Evolutionary conservation across 139 green algal genomes (phyloP).

Genomic region (Gonium pectorale): DNA sequence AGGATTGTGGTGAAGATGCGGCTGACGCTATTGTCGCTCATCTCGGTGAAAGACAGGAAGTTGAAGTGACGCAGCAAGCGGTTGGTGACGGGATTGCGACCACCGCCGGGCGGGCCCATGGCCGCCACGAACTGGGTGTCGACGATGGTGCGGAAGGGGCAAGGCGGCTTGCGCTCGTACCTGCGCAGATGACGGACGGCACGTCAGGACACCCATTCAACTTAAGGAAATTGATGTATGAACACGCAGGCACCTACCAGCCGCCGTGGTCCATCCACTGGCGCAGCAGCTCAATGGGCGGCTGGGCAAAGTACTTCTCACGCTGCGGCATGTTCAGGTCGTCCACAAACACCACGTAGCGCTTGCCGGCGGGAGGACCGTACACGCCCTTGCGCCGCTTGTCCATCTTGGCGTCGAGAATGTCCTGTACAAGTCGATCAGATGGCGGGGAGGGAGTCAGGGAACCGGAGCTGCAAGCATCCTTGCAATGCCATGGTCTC

Average conservation of each 20-base stretch:
- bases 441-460: too few species aligned
- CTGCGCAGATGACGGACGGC: slow-evolving; percentile 3
- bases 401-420: slow-evolving; percentile 84
- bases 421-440: slow-evolving; percentile 71
- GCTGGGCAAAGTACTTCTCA: slow-evolving; percentile 89
- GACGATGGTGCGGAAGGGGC: slow-evolving; percentile 74
- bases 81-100: slow-evolving; percentile 82
- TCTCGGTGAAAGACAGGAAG: slow-evolving; percentile 80
- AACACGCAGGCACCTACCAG: slow-evolving; percentile 59
- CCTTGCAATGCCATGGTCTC: too few species aligned
- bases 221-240: background rate
- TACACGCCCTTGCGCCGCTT: slow-evolving; percentile 79
- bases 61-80: slow-evolving; percentile 79
- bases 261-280: slow-evolving; percentile 89
- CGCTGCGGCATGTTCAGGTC: slow-evolving; percentile 81
- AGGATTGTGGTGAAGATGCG: slow-evolving; percentile 85
- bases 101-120: slow-evolving; percentile 83
- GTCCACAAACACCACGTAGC: slow-evolving; percentile 74
- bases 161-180: slow-evolving; percentile 85
- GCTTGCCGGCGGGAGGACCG: slow-evolving; percentile 67
- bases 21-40: slow-evolving; percentile 64
- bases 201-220: too few species aligned
- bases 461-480: too few species aligned
- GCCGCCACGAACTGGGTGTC: slow-evolving; percentile 83
- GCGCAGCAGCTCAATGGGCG: slow-evolving; percentile 87